Base-by-base conservation (phyloP, 2,329 filamentous ascomycete genomes). In the Venturia pyrina region DNA sequence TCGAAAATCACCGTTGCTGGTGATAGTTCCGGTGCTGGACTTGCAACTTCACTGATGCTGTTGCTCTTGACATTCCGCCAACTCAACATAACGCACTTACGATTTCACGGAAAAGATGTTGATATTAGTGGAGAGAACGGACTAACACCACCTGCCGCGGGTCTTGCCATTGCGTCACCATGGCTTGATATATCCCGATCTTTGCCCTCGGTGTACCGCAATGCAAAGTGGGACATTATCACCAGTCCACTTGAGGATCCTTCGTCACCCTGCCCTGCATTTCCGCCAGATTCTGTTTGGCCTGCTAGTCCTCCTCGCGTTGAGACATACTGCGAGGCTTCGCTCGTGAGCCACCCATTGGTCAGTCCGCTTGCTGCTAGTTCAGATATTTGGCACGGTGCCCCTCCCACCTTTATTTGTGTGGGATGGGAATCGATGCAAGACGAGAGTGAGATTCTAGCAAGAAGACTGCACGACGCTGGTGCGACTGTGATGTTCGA, bases 21-120 rank as follows among this genome's bases (percentile, higher is more conserved):
- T 48, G 90, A 95, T 72, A 88, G 85, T 66, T 89, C 90, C 2
- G 90, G 90, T 17, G 90, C 88, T 2, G 89, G 89, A 69, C 82
- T 93, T 48, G 60, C 60, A 13, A 46, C 60, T 17, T 77, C 80
- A 17, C 80, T 91, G 15, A 82, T 85, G 0, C 81, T 95, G 0
- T 78, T 89, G 0, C 88, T 90, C 72, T 80, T 88, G 21, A 62
- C 60, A 3, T 46, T 62, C n/a, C 60, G 37, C 15, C 17, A 15
- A 5, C 37, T 62, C 17, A 17, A 62, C 17, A 62, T 62, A 10
- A 43, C 60, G 0, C 71, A 93, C 1, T 80, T 93, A 1, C 83
- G 91, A 66, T 78, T 93, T 13, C 78, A 80, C 65, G 78, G 79
- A 44, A 72, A 71, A 19, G 60, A 62, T 44, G 69, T 71, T 34